phyloP scores from a whole-genome alignment of 164 flowering plant species.

The Magnolia kwangsiensis region DNA sequence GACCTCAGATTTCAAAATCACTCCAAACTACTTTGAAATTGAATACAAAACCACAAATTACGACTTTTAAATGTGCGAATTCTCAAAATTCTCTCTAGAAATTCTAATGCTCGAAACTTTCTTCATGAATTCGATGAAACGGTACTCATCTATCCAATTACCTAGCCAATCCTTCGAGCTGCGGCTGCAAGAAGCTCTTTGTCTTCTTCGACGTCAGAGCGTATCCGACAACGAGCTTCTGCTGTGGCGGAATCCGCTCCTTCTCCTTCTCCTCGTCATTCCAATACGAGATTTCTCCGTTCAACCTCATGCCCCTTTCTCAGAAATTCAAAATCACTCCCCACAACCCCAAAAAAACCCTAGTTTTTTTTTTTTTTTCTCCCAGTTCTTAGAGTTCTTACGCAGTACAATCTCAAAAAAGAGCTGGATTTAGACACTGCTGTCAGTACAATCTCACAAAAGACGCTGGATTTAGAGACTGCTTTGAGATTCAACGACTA shows the following conservation, averaged over 20 bases:
- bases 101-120: neutral
- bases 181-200: slow-evolving; percentile 70
- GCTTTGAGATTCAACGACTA: neutral
- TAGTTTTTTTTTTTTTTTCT: neutral
- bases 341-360: neutral
- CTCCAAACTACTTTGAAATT: neutral
- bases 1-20: neutral
- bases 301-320: slow-evolving; percentile 34
- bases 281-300: slow-evolving; percentile 27
- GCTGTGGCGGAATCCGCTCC: slow-evolving; percentile 18
- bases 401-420: neutral
- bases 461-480: neutral
- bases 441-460: neutral
- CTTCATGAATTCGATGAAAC: neutral
- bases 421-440: neutral
- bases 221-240: slow-evolving; percentile 55
- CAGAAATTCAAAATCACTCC: neutral
- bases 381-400: neutral
- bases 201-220: slow-evolving; percentile 72
- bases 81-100: neutral
- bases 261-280: slow-evolving; percentile 24
- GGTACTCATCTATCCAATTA: slow-evolving; percentile 15
- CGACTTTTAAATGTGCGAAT: neutral
- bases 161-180: slow-evolving; percentile 56
- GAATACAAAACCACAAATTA: neutral